Evolutionary conservation across 2,329 filamentous ascomycete genomes (phyloP), one percentile per base, ranked within the genome.

Genomic region (Ophiosphaerella narmari): DNA sequence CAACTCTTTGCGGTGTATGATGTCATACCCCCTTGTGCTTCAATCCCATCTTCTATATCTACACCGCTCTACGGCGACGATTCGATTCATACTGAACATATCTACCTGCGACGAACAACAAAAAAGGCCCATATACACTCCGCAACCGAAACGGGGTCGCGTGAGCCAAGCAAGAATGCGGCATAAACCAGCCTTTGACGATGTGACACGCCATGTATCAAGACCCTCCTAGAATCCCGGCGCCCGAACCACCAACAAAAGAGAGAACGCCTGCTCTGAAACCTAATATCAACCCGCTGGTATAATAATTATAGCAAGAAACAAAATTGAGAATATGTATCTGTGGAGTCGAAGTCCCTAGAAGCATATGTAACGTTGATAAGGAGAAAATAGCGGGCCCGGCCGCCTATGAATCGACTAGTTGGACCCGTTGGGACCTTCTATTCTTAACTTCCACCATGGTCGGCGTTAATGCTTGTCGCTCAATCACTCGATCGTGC

Each of bases 381-480:
- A 29, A 36, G 18, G n/a, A 43, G 35, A 38, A 39, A 48, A 44
- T 41, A 46, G 26, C 26, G 26, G 26, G 26, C 11, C 26, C 26
- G 6, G 26, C 26, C 26, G 26, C 16, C 54, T 60, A 73, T 9
- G 62, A 65, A 46, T 72, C 66, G n/a, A 68, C 70, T 32, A 73
- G 46, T 52, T 68, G 64, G 35, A 72, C 71, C 40, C 66, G 55
- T 38, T 72, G 69, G 48, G 68, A 72, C 59, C 64, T 70, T 11
- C 70, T 55, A 29, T 72, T 71, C 51, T 61, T 63, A 32, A 74
- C 59, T 39, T 74, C 68, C 5, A 74, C 71, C 52, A 74, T 54
- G 2, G 65, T 73, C 12, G 71, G 71, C 26, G 65, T 72, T 4
- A 74, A 57, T 13, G 61, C 53, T 44, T 63, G 60, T 5, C 62